Conservation (phyloP, 108 stramenopile species). For the Licmophora abbreviata region DNA sequence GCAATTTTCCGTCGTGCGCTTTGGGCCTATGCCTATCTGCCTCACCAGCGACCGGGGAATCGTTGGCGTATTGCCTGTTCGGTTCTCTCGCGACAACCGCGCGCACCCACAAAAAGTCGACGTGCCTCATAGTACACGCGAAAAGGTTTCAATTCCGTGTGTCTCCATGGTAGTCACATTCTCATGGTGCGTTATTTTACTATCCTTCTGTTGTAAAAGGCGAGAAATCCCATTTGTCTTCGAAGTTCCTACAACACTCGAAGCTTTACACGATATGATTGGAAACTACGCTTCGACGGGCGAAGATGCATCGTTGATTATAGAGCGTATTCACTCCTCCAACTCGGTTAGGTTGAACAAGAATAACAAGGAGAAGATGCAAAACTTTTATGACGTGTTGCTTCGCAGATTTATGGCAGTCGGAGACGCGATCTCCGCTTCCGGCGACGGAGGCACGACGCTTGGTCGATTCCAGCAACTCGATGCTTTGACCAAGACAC, state of each 20-base stretch:
- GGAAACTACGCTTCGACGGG: conserved; percentile 67
- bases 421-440: conserved; percentile 68
- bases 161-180: conserved; percentile 84
- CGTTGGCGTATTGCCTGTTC: conserved; percentile 35
- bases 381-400: conserved; percentile 91
- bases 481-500: conserved; percentile 48
- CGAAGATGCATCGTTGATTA: conserved; percentile 69
- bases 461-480: conserved; percentile 69
- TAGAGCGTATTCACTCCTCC: conserved; percentile 69
- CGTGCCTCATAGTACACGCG: conserved; percentile 77
- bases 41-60: conserved; percentile 16
- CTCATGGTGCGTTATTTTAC: conserved; percentile 2
- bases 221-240: conserved; percentile 86
- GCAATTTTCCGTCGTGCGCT: conserved; percentile 3
- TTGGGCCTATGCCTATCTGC: conserved; percentile 8
- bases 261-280: conserved; percentile 84
- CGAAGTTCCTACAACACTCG: conserved; percentile 83
- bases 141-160: conserved; percentile 41
- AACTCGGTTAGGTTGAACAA: conserved; percentile 82
- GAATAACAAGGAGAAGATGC: conserved; percentile 85
- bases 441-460: conserved; percentile 69
- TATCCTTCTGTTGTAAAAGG: no score
- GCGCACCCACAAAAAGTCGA: conserved; percentile 22
- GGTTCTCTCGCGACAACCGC: conserved; percentile 27
- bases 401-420: conserved; percentile 83